These are phyloP conservation scores for Sarcocystis neurona DNA, from an alignment of 169 alveolate genomes.

Conservation along the genomic window DNA sequence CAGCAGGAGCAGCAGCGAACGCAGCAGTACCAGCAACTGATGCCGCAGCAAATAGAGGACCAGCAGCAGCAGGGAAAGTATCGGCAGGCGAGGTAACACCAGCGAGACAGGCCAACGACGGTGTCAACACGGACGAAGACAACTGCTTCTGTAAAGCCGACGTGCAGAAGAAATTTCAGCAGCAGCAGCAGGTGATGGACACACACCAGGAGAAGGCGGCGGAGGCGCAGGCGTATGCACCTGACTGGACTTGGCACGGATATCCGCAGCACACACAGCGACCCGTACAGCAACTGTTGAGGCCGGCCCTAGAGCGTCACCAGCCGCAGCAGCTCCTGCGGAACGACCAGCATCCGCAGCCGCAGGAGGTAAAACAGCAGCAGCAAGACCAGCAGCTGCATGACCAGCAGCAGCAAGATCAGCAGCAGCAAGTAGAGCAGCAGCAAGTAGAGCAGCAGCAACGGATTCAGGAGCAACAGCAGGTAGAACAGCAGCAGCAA, in stretches of 20 bases:
- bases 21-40: background rate
- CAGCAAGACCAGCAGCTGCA: background rate
- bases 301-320: too few relatives aligned
- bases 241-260: too few relatives aligned
- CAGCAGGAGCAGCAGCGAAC: background rate
- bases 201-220: too few relatives aligned
- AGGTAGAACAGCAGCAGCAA: background rate
- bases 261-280: too few relatives aligned
- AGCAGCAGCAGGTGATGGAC: too few relatives aligned
- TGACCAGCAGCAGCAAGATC: background rate
- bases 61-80: background rate
- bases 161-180: too few relatives aligned
- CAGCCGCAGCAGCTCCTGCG: slow-evolving; percentile 16
- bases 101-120: background rate
- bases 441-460: background rate
- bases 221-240: too few relatives aligned
- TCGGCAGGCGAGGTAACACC: background rate
- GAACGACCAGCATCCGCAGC: background rate
- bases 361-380: background rate
- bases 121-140: too few relatives aligned
- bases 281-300: too few relatives aligned
- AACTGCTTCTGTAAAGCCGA: too few relatives aligned
- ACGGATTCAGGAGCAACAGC: background rate
- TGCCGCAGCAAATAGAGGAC: background rate
- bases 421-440: background rate